Evolutionary conservation across 2,329 filamentous ascomycete species (phyloP).

Genomic region (Aschersonia sp.): DNA sequence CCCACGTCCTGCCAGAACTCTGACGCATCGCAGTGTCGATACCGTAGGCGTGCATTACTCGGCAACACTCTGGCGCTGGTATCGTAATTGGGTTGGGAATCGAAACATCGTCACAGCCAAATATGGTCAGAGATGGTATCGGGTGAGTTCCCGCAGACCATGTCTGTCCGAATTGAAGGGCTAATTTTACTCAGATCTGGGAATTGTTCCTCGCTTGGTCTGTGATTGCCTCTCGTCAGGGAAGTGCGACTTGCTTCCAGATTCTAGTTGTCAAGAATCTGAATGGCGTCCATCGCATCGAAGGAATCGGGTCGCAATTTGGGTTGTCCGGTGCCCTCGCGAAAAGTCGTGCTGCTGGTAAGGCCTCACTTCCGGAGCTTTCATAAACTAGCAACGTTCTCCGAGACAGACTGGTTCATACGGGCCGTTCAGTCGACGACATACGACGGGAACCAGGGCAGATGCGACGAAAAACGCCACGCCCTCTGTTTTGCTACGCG

Average conservation of each 20-base stretch:
- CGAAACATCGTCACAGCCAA: constrained; percentile 78
- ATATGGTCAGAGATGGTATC: constrained; percentile 85
- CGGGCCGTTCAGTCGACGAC: no score
- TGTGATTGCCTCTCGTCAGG: constrained; percentile 72
- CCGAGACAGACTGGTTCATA: no score
- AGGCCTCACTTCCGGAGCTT: constrained; percentile 6
- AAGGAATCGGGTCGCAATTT: constrained; percentile 57
- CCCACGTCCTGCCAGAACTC: neutral
- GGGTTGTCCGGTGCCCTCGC: constrained; percentile 47
- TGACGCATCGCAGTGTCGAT: constrained; percentile 39
- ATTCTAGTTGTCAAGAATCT: constrained; percentile 81
- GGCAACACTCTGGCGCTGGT: constrained; percentile 90
- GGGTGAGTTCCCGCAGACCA: constrained; percentile 37
- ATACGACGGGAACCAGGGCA: no score
- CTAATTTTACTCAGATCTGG: constrained; percentile 53
- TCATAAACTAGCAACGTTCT: no score
- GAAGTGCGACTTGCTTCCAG: constrained; percentile 74
- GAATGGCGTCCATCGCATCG: constrained; percentile 70
- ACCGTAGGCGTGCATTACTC: constrained; percentile 91
- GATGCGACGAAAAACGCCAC: no score
- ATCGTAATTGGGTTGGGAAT: constrained; percentile 92
- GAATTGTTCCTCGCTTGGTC: constrained; percentile 82
- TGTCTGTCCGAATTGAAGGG: neutral
- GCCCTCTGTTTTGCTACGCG: no score
- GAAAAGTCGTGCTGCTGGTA: constrained; percentile 15